A percentile compares a stretch with the other conserved stretches of the same genome.
Conservation (phyloP, 2,329 filamentous ascomycete species). For the Fusarium chaquense region DNA sequence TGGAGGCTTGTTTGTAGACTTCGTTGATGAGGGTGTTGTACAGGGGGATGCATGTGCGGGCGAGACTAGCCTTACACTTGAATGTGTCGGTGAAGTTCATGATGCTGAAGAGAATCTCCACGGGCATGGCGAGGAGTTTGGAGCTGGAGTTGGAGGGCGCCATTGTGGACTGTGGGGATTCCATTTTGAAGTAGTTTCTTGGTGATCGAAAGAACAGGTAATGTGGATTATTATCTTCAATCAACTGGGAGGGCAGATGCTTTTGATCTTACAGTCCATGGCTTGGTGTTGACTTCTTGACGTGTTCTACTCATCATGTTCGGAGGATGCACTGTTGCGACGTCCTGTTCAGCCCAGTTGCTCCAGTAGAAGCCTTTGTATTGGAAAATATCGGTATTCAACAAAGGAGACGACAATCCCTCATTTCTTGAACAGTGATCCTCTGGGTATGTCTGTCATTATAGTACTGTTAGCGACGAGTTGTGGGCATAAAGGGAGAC, state of each 20-base stretch:
- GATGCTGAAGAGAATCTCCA: neutral
- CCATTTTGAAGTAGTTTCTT: neutral
- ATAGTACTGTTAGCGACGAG: neutral
- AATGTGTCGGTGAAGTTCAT: neutral
- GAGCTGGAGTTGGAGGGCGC: neutral
- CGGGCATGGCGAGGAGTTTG: neutral
- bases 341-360: neutral
- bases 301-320: neutral
- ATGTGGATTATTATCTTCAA: rapidly evolving
- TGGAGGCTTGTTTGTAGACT: neutral
- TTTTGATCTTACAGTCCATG: neutral
- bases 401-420: neutral
- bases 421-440: neutral
- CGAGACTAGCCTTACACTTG: neutral
- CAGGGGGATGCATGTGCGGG: neutral
- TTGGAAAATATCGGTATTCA: rapidly evolving
- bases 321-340: neutral
- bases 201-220: rapidly evolving
- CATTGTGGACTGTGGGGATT: neutral
- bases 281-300: neutral
- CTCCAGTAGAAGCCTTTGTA: neutral
- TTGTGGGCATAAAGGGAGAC: neutral
- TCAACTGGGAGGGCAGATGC: rapidly evolving
- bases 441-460: too few relatives aligned
- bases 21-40: neutral